phyloP scores from a whole-genome alignment of 192 early-diverging fungal species.

The Phlyctochytrium bullatum region DNA sequence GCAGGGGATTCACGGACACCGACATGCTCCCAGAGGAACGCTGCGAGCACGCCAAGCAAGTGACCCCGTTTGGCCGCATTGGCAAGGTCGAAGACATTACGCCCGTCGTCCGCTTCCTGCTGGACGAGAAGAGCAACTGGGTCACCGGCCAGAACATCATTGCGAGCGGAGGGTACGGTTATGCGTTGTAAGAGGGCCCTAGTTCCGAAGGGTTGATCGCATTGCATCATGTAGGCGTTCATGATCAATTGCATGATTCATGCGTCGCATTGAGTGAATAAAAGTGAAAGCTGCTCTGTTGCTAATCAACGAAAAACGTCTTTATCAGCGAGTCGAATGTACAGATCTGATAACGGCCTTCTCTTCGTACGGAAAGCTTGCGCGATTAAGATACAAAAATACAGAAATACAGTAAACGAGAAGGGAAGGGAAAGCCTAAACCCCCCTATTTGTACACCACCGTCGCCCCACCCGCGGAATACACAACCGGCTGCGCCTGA shows the following conservation, averaged over 20 bases:
- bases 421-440: background rate
- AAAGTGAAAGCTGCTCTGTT: background rate
- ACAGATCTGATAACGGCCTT: background rate
- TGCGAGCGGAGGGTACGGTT: constrained; percentile 8
- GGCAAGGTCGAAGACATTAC: constrained; percentile 36
- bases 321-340: background rate
- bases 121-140: constrained; percentile 10
- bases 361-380: background rate
- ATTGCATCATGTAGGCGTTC: background rate
- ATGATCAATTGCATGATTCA: background rate
- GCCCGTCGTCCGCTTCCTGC: constrained; percentile 21
- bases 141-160: constrained; percentile 12
- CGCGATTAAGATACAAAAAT: background rate
- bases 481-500: background rate
- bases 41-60: constrained; percentile 5
- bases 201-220: no score
- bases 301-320: background rate
- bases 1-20: constrained; percentile 17
- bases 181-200: background rate
- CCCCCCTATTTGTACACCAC: no score
- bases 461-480: no score
- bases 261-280: background rate
- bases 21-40: constrained; percentile 17
- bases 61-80: constrained; percentile 25
- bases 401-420: background rate